Evolutionary conservation across 305 asterid species (phyloP).

Genomic region (Withania somnifera): DNA sequence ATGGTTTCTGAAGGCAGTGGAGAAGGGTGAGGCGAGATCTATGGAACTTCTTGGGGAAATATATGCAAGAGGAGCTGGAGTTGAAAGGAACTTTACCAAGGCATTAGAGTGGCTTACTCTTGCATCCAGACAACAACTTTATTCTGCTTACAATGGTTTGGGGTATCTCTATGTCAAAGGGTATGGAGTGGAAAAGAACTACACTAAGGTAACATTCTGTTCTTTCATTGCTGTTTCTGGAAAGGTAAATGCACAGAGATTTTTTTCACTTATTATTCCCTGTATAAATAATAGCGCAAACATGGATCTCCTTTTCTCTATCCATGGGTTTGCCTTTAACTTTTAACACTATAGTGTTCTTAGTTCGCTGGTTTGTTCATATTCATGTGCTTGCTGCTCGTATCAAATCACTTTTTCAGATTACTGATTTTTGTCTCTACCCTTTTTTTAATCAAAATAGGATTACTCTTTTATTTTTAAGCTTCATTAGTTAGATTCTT

Average conservation of each 20-base stretch:
- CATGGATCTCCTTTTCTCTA: neutral
- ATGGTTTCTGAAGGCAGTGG: conserved; percentile 88
- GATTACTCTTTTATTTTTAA: neutral
- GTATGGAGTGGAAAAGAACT: conserved; percentile 87
- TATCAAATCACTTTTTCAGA: neutral
- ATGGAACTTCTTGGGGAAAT: conserved; percentile 99
- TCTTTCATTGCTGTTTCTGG: neutral
- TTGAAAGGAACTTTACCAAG: conserved; percentile 80
- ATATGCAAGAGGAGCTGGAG: conserved; percentile 92
- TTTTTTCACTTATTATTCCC: neutral
- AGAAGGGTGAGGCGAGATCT: conserved; percentile 84
- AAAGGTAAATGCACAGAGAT: neutral
- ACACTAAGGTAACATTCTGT: conserved; percentile 54
- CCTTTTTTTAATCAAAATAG: neutral
- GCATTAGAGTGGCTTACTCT: conserved; percentile 92
- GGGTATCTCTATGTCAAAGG: conserved; percentile 94
- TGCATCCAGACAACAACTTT: conserved; percentile 79
- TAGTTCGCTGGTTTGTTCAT: neutral
- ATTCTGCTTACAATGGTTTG: conserved; percentile 92
- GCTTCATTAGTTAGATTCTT: neutral
- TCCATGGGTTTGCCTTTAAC: neutral
- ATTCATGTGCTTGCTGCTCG: neutral
- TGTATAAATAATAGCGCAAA: neutral
- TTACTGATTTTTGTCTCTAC: neutral
- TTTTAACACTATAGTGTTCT: neutral